Base-by-base conservation (phyloP, 1,284 basidiomycete genomes). In the Schizopora paradoxa region DNA sequence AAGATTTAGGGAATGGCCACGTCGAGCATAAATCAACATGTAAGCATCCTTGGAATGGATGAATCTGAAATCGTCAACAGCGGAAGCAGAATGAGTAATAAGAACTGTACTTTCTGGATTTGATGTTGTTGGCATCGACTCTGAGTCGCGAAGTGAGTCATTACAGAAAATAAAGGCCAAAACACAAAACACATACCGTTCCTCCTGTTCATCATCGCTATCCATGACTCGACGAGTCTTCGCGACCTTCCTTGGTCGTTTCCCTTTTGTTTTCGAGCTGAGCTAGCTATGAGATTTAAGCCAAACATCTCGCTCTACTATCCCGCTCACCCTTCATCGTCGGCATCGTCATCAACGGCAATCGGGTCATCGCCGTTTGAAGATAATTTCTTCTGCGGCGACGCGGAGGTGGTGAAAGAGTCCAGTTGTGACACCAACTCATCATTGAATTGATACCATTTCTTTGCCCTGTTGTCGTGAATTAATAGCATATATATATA, bases 381-480 rank as follows among this genome's bases (percentile, higher is more conserved):
- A n/a, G n/a, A n/a, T n/a, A n/a, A n/a, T n/a, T n/a, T n/a, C n/a
- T n/a, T n/a, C n/a, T 56, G 59, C 47, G 44, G 48, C 18, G 37
- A 28, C 14, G 33, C 23, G 28, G 36, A 36, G 27, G 41, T 32
- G 22, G 39, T 39, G 28, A 55, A 51, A 26, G 77, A 72, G 10
- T 72, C 71, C 4, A 83, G 65, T n/a, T 69, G 63, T 36, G 79
- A 80, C 6, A 87, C 82, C 8, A 63, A 64, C 58, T 94, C 91
- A 58, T 96, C 92, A 54, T 93, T 90, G 63, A 90, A 95, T 51
- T 83, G 78, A 60, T 84, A 92, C 92, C 92, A 96, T n/a, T 79
- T 72, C 29, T 74, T 64, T 11, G 27, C 23, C 19, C 45, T 49
- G 35, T 73, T 72, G 36, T 88, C 91, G 53, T 19, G 22, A 39